These are phyloP conservation scores for Fusarium domesticum DNA, from an alignment of 2,329 filamentous ascomycete species.

Conservation along the genomic window DNA sequence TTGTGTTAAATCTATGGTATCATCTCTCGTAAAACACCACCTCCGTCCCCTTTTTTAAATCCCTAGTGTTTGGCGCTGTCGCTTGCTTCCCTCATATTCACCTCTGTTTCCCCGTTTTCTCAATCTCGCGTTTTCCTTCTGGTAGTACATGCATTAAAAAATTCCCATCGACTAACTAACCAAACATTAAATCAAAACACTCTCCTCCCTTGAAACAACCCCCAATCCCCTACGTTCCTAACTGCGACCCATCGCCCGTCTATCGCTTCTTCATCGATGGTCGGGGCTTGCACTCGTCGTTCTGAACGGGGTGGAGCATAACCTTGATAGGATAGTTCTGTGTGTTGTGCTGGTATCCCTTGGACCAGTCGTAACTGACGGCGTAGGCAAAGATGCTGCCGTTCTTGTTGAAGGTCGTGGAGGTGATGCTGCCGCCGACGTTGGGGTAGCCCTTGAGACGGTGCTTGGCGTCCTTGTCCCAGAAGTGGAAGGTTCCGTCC, in stretches of 20 bases:
- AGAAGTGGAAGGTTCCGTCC: constrained; percentile 96
- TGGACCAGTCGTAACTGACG: constrained; percentile 96
- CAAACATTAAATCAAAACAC: constrained; percentile 1
- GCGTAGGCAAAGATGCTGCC: constrained; percentile 86
- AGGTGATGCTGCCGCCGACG: constrained; percentile 81
- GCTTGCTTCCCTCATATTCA: constrained; percentile 8
- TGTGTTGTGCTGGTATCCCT: constrained; percentile 85
- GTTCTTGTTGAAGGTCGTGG: constrained; percentile 85
- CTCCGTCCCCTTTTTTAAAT: constrained; percentile 8
- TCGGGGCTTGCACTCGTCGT: constrained; percentile 61
- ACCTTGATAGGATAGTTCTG: constrained; percentile 73
- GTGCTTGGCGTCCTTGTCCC: constrained; percentile 91
- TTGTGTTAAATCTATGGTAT: constrained; percentile 28
- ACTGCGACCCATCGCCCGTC: constrained; percentile 4
- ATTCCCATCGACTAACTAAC: constrained; percentile 17
- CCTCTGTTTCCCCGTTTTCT: constrained; percentile 2
- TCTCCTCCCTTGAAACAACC: constrained; percentile 1
- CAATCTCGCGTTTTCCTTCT: constrained; percentile 12
- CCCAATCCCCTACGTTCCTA: constrained; percentile 1
- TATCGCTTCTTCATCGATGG: constrained; percentile 59
- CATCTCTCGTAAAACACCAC: constrained; percentile 30
- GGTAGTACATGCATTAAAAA: constrained; percentile 13
- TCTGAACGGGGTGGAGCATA: constrained; percentile 74
- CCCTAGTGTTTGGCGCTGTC: constrained; percentile 2
- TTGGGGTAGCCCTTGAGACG: constrained; percentile 83